Percentiles rank a stretch among this genome's conserved stretches.
Evolutionary conservation across 148 eudicot genomes (phyloP).

Genomic region (Oxyria digyna): DNA sequence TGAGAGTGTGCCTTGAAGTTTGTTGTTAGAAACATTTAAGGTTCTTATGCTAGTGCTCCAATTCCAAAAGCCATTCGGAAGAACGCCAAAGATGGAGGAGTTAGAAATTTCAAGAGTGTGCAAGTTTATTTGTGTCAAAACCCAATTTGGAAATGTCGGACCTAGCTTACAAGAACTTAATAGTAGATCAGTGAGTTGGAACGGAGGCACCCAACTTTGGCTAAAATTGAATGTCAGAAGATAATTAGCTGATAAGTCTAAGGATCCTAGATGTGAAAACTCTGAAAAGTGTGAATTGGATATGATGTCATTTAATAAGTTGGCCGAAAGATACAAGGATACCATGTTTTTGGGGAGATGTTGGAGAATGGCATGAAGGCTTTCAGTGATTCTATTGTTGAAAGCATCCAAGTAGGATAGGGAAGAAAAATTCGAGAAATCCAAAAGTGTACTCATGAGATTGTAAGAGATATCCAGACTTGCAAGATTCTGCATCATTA

Average conservation of each 20-base stretch:
- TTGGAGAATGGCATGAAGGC: background rate
- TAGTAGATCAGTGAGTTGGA: accelerated
- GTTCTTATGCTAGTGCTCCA: background rate
- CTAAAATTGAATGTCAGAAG: background rate
- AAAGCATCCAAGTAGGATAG: background rate
- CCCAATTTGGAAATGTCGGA: background rate
- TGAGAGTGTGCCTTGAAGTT: background rate
- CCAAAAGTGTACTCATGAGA: background rate
- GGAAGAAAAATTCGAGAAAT: background rate
- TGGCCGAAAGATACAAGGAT: background rate
- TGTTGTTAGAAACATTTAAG: background rate
- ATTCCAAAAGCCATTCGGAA: background rate
- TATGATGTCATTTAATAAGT: background rate
- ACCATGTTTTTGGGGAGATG: background rate
- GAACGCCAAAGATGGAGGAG: background rate
- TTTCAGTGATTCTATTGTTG: background rate
- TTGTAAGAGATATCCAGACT: background rate
- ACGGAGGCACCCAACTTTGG: background rate
- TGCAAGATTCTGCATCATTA: too few relatives aligned
- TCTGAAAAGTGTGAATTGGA: background rate
- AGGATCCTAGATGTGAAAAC: too few relatives aligned
- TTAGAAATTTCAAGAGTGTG: background rate
- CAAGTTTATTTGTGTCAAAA: background rate
- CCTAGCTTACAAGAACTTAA: background rate
- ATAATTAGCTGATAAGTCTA: background rate